Percentiles rank a stretch among this genome's conserved stretches.
These are phyloP conservation scores for Erodium trifolium DNA, from an alignment of 441 rosid species.

Conservation along the genomic window DNA sequence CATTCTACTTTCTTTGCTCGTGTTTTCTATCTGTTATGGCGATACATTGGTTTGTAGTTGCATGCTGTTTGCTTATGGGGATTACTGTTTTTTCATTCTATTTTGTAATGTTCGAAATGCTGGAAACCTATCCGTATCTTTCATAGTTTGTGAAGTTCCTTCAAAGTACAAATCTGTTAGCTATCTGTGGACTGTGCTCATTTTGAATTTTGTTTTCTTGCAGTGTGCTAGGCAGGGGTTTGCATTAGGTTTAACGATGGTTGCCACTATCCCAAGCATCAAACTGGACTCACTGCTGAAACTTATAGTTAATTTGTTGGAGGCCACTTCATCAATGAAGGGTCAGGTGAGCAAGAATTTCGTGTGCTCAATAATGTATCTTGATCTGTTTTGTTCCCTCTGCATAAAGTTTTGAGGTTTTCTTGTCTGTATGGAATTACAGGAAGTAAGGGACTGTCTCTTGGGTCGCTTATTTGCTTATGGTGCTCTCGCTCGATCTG, in stretches of 20 bases:
- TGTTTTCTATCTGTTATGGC: neutral
- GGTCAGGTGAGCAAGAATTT: conserved; percentile 60
- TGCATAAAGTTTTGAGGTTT: conserved; percentile 2
- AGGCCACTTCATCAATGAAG: conserved; percentile 83
- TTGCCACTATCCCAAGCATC: conserved; percentile 48
- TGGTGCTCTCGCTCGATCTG: conserved; percentile 77
- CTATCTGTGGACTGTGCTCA: conserved; percentile 8
- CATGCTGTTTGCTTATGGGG: neutral
- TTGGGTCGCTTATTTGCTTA: conserved; percentile 82
- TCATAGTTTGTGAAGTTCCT: neutral
- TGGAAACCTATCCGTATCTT: neutral
- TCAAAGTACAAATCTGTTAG: neutral
- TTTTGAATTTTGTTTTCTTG: conserved; percentile 17
- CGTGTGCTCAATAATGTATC: neutral
- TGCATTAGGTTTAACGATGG: conserved; percentile 73
- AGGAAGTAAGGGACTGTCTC: conserved; percentile 86
- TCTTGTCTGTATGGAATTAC: conserved; percentile 20
- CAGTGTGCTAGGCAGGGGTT: conserved; percentile 97
- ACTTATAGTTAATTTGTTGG: conserved; percentile 55
- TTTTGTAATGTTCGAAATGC: neutral
- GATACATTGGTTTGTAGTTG: neutral
- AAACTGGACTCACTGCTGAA: conserved; percentile 61
- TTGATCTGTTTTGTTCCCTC: conserved; percentile 14
- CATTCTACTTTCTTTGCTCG: neutral
- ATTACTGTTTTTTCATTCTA: neutral